Base-by-base conservation (phyloP, 495 filamentous ascomycete species). In the Podospora australis region DNA sequence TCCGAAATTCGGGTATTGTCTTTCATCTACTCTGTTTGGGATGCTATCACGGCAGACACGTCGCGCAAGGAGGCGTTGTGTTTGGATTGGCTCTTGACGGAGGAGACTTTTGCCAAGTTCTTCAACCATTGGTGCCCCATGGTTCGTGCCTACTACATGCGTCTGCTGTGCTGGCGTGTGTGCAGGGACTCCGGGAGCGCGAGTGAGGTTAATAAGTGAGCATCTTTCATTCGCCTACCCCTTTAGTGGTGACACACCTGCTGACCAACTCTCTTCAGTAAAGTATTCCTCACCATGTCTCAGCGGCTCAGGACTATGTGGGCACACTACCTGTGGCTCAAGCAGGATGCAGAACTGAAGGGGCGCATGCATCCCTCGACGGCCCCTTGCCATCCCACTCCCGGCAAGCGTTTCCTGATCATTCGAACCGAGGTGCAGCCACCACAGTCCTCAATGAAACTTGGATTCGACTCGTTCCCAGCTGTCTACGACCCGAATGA, bases 51-150 rank as follows among this genome's bases (percentile, higher is more conserved):
- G 2, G 72, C 68, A 14, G 80, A 88, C 34, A 78, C 83, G 13
- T 66, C 71, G 28, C 78, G 87, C 41, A 95, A 92, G 63, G 74
- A 79, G 21, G 66, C 72, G 7, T 62, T 96, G 19, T 95, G 88
- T 58, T 54, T 87, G 2, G 82, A 82, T 14, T 94, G 94, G 75
- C 69, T 98, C 24, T 60, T 98, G n/a, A 74, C 81, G 20, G 82
- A 85, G 51, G 75, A 84, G 30, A 72, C 83, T 13, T 97, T 96
- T 64, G 81, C 87, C 40, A 81, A 79, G 48, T 81, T 89, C 54
- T 98, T 98, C 69, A 90, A 83, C 60, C 89, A 96, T 62, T 98
- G 92, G 92, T 96, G 91, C 67, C 92, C 92, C 1, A 96, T 98
- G 92, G 90, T 96, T 22, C 79, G 92, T 50, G 87, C 90, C 14